Conservation (phyloP, 345 rosid species). For the Luvunga scandens region DNA sequence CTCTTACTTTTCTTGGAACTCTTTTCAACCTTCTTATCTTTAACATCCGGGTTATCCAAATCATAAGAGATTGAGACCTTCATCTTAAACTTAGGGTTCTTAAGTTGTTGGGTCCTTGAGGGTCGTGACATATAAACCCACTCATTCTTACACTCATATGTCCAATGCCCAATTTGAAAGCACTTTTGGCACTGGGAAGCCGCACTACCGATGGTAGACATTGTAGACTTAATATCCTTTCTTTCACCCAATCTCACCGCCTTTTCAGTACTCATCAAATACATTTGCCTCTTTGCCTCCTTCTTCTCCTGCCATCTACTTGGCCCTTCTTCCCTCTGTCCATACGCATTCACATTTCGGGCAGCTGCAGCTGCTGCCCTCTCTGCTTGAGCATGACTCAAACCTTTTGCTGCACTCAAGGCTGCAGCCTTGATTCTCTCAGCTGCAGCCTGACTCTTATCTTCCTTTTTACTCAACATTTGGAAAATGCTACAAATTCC, state of each 20-base stretch:
- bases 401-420: constrained; percentile 78
- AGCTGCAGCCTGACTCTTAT: constrained; percentile 86
- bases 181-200: constrained; percentile 91
- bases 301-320: constrained; percentile 99
- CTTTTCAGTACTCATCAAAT: constrained; percentile 96
- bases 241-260: constrained; percentile 88
- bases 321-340: constrained; percentile 99
- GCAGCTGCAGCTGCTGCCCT: constrained; percentile 93
- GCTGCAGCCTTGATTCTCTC: constrained; percentile 95
- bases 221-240: constrained; percentile 64
- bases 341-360: constrained; percentile 91
- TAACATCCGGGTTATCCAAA: constrained; percentile 43
- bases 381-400: constrained; percentile 98
- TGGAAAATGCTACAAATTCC: constrained; percentile 7
- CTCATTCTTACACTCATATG: constrained; percentile 92
- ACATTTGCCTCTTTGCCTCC: constrained; percentile 96
- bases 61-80: constrained; percentile 56
- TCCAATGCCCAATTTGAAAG: constrained; percentile 91
- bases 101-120: constrained; percentile 90
- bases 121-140: constrained; percentile 89
- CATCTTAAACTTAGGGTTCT: constrained; percentile 80
- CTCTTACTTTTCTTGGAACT: constrained; percentile 77
- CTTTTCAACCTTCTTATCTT: constrained; percentile 48
- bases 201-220: constrained; percentile 41
- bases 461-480: constrained; percentile 86